Evolutionary conservation across 2,329 filamentous ascomycete genomes (phyloP).

Genomic region (Penicillium sp.): DNA sequence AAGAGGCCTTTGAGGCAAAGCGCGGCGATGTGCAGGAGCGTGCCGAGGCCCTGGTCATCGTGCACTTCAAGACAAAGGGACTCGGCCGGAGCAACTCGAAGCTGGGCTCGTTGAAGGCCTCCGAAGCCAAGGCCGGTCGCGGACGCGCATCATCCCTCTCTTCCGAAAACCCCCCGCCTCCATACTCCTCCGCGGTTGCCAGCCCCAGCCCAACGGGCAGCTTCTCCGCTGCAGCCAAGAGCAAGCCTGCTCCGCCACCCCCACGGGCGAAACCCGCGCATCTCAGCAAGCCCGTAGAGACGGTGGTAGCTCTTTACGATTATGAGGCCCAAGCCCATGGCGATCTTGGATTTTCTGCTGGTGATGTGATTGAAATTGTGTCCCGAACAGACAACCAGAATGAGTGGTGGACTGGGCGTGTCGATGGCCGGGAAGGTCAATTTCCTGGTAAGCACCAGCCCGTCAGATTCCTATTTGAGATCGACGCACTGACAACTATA

Average conservation of each 20-base stretch:
- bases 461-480: neutral
- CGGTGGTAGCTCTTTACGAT: conserved; percentile 88
- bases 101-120: conserved; percentile 34
- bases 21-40: conserved; percentile 85
- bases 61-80: conserved; percentile 88
- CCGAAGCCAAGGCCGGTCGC: conserved; percentile 41
- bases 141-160: conserved; percentile 45
- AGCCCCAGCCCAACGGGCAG: conserved; percentile 45
- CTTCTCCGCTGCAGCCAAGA: conserved; percentile 63
- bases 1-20: conserved; percentile 87
- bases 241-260: conserved; percentile 67
- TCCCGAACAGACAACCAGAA: conserved; percentile 84
- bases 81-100: conserved; percentile 47
- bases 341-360: conserved; percentile 85
- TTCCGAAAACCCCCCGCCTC: conserved; percentile 67
- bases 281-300: conserved; percentile 72
- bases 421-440: conserved; percentile 80
- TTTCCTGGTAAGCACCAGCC: conserved; percentile 75
- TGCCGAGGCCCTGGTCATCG: conserved; percentile 80
- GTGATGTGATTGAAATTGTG: conserved; percentile 88
- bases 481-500: conserved; percentile 8
- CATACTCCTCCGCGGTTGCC: conserved; percentile 58
- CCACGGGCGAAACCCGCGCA: conserved; percentile 80
- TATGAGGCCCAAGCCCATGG: conserved; percentile 95
- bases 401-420: conserved; percentile 92